Evolutionary conservation across 129 eudicot genomes (phyloP).

Genomic region (Escallonia herrerae): DNA sequence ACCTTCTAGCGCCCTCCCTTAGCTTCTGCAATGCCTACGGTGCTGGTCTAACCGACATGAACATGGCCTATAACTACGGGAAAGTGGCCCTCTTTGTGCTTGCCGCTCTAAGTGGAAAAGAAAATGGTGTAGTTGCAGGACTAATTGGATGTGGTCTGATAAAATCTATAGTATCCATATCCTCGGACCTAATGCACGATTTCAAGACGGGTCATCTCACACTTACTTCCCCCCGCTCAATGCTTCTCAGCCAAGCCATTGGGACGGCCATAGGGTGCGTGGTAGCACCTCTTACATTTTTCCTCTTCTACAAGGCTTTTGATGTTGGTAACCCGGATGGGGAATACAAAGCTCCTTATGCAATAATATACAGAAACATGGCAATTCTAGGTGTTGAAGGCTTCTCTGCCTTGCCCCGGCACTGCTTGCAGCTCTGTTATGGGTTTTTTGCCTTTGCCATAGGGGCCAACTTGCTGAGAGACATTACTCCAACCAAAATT

Average conservation of each 20-base stretch:
- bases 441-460: constrained; percentile 81
- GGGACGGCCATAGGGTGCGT: constrained; percentile 92
- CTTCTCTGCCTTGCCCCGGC: constrained; percentile 70
- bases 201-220: constrained; percentile 86
- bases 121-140: constrained; percentile 80
- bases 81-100: constrained; percentile 80
- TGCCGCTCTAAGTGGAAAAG: constrained; percentile 50
- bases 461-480: constrained; percentile 50
- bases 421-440: constrained; percentile 78
- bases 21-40: constrained; percentile 93
- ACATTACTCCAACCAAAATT: constrained; percentile 20
- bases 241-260: constrained; percentile 77
- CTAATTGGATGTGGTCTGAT: constrained; percentile 75
- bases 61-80: constrained; percentile 92
- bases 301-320: constrained; percentile 74
- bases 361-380: constrained; percentile 85
- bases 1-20: constrained; percentile 63
- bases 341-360: constrained; percentile 83
- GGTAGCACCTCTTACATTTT: constrained; percentile 75
- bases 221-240: constrained; percentile 73
- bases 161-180: constrained; percentile 75
- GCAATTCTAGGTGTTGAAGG: constrained; percentile 89
- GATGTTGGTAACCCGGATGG: constrained; percentile 74
- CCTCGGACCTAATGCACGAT: constrained; percentile 89
- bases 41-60: constrained; percentile 87